These are phyloP conservation scores for Hyphodiscus sp. DNA, from an alignment of 2,329 filamentous ascomycete species.

Conservation along the genomic window DNA sequence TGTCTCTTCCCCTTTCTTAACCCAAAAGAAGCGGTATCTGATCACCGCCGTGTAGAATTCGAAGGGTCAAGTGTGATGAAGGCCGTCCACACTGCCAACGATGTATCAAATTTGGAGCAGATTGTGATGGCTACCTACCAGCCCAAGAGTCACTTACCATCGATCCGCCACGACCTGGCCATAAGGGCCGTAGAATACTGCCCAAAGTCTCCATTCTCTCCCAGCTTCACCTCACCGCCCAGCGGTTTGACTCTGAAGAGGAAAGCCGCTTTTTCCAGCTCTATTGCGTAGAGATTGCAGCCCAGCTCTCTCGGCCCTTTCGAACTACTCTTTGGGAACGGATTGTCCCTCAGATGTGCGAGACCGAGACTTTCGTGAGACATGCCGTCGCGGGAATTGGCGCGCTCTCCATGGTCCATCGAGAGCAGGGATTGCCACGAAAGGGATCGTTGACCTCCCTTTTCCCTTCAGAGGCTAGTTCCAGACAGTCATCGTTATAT, in stretches of 20 bases:
- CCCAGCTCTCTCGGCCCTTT: neutral
- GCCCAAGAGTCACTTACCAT: no score
- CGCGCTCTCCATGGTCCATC: neutral
- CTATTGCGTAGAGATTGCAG: neutral
- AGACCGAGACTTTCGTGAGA: neutral
- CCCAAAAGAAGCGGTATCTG: no score
- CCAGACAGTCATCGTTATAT: neutral
- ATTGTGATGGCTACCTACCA: no score
- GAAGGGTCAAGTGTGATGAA: constrained; percentile 23
- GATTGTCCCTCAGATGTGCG: neutral
- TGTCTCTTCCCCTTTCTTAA: no score
- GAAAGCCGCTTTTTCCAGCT: neutral
- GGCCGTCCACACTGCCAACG: neutral
- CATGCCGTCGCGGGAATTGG: neutral
- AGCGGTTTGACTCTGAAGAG: neutral
- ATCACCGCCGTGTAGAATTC: constrained; percentile 6
- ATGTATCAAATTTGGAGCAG: no score
- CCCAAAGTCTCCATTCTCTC: neutral
- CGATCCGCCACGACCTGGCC: no score
- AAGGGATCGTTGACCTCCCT: no score
- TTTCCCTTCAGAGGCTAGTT: no score
- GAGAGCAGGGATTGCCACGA: no score
- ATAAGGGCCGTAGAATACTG: neutral
- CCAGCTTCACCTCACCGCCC: no score
- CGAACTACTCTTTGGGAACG: neutral